Percentiles rank a stretch among this genome's conserved stretches.
Evolutionary conservation across 257 asterid genomes (phyloP).

Genomic region (Fraxinus excelsior): DNA sequence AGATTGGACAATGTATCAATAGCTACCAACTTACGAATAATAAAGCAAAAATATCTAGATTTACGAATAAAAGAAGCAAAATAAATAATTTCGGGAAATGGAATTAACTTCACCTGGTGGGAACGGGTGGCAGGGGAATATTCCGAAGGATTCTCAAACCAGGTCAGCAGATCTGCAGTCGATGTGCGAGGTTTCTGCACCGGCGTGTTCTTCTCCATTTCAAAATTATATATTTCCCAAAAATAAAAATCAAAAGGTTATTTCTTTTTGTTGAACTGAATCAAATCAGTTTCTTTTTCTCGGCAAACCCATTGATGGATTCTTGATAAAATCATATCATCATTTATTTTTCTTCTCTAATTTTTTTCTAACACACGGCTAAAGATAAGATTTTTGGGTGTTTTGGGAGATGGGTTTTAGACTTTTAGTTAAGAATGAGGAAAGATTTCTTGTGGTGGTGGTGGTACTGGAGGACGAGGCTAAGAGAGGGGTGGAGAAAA

Average conservation of each 20-base stretch:
- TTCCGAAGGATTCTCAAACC: conserved; percentile 84
- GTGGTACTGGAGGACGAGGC: too few relatives aligned
- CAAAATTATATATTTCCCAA: not conserved
- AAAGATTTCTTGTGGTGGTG: too few relatives aligned
- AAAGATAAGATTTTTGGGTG: too few relatives aligned
- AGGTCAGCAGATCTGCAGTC: conserved; percentile 94
- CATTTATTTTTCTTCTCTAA: too few relatives aligned
- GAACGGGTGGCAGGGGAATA: conserved; percentile 50
- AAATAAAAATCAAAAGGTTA: not conserved
- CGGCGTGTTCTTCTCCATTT: conserved; percentile 79
- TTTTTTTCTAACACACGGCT: too few relatives aligned
- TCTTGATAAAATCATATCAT: too few relatives aligned
- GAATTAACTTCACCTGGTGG: conserved; percentile 54
- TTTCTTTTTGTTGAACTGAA: not conserved
- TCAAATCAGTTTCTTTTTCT: not conserved
- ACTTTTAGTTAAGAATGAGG: too few relatives aligned
- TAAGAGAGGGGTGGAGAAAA: too few relatives aligned
- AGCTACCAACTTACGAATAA: too few relatives aligned
- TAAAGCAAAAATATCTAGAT: not conserved
- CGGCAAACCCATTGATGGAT: too few relatives aligned
- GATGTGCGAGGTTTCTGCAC: conserved; percentile 85
- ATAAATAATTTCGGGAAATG: not conserved
- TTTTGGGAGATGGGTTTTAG: too few relatives aligned
- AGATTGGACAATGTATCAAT: too few relatives aligned
- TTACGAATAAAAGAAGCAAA: not conserved